phyloP scores from a whole-genome alignment of 805 yeast genomes.

The Saccharomycopsis sp. region DNA sequence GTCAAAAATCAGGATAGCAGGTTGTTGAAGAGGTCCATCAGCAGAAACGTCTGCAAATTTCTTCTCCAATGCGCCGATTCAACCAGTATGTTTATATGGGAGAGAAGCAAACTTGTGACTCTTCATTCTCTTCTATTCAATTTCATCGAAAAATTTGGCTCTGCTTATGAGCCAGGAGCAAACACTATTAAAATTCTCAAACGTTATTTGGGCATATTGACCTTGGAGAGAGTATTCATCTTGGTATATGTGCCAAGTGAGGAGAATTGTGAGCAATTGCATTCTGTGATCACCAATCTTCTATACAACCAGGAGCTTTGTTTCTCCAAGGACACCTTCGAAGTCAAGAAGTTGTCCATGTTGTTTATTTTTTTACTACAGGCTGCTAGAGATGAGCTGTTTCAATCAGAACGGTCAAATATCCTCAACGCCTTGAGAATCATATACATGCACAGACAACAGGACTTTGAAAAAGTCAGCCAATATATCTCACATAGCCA shows the following conservation, averaged over 20 bases:
- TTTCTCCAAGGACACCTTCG: slow-evolving; percentile 28
- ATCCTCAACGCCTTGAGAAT: slow-evolving; percentile 30
- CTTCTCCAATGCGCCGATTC: slow-evolving; percentile 19
- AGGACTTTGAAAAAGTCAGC: slow-evolving; percentile 26
- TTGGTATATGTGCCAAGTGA: slow-evolving; percentile 23
- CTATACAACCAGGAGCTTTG: slow-evolving; percentile 30
- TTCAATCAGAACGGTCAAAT: slow-evolving; percentile 18
- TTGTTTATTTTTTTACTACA: slow-evolving; percentile 28
- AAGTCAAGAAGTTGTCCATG: slow-evolving; percentile 30
- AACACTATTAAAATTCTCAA: slow-evolving; percentile 23
- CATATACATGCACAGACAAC: slow-evolving; percentile 29
- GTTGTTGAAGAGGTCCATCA: slow-evolving; percentile 21
- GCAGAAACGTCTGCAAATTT: slow-evolving; percentile 23
- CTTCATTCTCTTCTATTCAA: slow-evolving; percentile 29
- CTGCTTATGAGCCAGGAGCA: slow-evolving; percentile 8
- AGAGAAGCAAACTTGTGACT: slow-evolving; percentile 9
- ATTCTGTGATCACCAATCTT: slow-evolving; percentile 27
- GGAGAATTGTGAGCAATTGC: slow-evolving; percentile 24
- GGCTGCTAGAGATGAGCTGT: slow-evolving; percentile 14
- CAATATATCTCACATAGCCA: slow-evolving; percentile 26
- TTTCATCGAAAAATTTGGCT: slow-evolving; percentile 28
- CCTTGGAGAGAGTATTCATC: slow-evolving; percentile 28
- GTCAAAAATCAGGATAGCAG: slow-evolving; percentile 27
- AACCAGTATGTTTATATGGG: slow-evolving; percentile 16
- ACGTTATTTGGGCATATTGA: slow-evolving; percentile 27